phyloP scores from a whole-genome alignment of 257 asterid species.

The Anisodus acutangulus region DNA sequence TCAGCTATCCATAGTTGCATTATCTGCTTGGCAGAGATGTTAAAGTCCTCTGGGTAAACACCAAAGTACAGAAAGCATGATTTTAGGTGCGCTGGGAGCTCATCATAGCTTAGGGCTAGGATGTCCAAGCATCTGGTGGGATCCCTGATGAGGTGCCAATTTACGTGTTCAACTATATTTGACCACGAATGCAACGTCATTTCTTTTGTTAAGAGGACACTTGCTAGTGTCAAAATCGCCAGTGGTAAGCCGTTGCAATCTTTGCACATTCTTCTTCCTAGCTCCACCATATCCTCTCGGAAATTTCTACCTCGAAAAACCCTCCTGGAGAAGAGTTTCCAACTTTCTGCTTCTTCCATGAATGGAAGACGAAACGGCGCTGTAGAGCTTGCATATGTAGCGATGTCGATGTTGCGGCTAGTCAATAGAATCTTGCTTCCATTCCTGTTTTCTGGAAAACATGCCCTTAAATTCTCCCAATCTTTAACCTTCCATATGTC shows the following conservation, averaged over 20 bases:
- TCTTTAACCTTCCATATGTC: constrained; percentile 41
- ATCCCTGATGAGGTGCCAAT: constrained; percentile 32
- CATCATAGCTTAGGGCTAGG: constrained; percentile 40
- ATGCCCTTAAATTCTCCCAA: constrained; percentile 38
- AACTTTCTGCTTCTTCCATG: constrained; percentile 37
- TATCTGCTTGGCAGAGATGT: constrained; percentile 40
- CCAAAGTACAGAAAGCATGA: constrained; percentile 45
- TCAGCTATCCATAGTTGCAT: constrained; percentile 45
- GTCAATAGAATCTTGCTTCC: constrained; percentile 40
- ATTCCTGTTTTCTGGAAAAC: constrained; percentile 33
- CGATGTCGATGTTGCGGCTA: constrained; percentile 37
- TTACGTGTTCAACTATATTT: constrained; percentile 29
- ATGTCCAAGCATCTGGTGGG: constrained; percentile 40
- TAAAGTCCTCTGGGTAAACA: constrained; percentile 38
- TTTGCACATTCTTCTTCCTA: constrained; percentile 41
- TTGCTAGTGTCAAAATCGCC: constrained; percentile 41
- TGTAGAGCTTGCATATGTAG: constrained; percentile 34
- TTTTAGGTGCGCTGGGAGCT: constrained; percentile 39
- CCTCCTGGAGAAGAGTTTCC: constrained; percentile 40
- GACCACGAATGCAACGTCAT: constrained; percentile 37
- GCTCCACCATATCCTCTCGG: constrained; percentile 35
- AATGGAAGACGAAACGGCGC: constrained; percentile 28
- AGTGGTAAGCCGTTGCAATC: constrained; percentile 46
- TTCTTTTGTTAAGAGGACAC: constrained; percentile 37
- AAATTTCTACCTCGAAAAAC: constrained; percentile 29